Percentiles rank a stretch among this genome's conserved stretches.
phyloP scores from a whole-genome alignment of 345 rosid genomes.

The Excoecaria agallocha region DNA sequence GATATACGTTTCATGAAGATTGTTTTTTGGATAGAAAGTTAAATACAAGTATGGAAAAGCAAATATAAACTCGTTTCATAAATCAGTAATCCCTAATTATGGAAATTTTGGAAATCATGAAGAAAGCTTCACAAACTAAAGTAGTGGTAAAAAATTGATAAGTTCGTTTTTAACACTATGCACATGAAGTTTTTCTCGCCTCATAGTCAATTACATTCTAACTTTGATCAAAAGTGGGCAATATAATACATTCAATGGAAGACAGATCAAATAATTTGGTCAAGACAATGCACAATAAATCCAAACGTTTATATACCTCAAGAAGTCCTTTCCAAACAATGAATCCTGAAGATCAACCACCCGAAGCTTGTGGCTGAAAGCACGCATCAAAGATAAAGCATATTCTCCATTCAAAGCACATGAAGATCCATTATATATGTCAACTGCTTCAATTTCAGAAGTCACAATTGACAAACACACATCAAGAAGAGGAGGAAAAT shows the following conservation, averaged over 20 bases:
- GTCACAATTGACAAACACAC: slow-evolving; percentile 46
- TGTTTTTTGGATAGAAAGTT: no score
- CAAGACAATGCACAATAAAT: slow-evolving; percentile 17
- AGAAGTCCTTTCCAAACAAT: slow-evolving; percentile 62
- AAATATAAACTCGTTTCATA: background rate
- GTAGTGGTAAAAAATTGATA: background rate
- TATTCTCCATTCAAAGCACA: slow-evolving; percentile 53
- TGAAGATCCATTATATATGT: slow-evolving; percentile 50
- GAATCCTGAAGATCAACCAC: slow-evolving; percentile 54
- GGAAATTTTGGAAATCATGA: background rate
- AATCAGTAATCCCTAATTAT: background rate
- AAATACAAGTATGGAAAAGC: background rate
- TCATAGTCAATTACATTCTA: no score
- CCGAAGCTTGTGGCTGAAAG: slow-evolving; percentile 56
- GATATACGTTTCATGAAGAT: no score
- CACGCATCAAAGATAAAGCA: slow-evolving; percentile 60
- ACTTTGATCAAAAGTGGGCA: background rate
- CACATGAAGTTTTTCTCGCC: background rate
- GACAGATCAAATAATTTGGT: slow-evolving; percentile 6
- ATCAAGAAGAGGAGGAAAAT: slow-evolving; percentile 68
- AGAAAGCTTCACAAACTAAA: background rate
- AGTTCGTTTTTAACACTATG: background rate
- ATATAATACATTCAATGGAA: background rate
- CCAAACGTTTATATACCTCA: slow-evolving; percentile 43
- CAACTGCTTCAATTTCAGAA: slow-evolving; percentile 74